Percentiles rank a stretch among this genome's conserved stretches.
Evolutionary conservation across 352 stramenopile species (phyloP).

Genomic region (Pythium dissotocum): DNA sequence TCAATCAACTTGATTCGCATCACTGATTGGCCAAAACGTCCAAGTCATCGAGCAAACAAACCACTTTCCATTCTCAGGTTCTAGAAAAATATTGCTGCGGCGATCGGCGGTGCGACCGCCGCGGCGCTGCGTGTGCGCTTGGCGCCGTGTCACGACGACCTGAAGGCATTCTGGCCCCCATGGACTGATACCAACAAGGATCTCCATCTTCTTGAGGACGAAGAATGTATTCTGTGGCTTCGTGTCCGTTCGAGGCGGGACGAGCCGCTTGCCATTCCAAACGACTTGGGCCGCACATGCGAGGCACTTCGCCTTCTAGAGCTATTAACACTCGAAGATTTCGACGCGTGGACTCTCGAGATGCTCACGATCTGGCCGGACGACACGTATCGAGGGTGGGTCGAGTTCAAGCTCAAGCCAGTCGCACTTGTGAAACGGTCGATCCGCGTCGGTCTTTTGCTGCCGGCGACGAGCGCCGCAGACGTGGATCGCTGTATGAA

Average conservation of each 20-base stretch:
- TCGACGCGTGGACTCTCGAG: conserved; percentile 11
- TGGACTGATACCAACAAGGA: no score
- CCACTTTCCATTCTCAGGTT: no score
- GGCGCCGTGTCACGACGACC: not conserved
- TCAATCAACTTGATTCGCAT: no score
- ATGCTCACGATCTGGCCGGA: conserved; percentile 8
- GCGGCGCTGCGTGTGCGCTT: no score
- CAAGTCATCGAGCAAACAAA: no score
- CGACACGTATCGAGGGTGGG: not conserved
- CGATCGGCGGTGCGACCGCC: no score
- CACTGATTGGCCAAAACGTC: no score
- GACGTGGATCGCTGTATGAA: no score
- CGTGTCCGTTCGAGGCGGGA: not conserved
- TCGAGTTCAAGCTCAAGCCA: conserved; percentile 1
- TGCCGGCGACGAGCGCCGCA: no score
- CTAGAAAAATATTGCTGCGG: no score
- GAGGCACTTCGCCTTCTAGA: not conserved
- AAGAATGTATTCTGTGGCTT: not conserved
- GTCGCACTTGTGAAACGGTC: not conserved
- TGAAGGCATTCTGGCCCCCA: not conserved
- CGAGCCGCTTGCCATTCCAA: not conserved
- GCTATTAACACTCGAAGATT: conserved; percentile 7
- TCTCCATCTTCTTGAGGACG: not conserved
- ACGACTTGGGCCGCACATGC: not conserved
- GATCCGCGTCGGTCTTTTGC: not conserved